These are phyloP conservation scores for Nepenthes mirabilis DNA, from an alignment of 148 eudicot species.

Conservation along the genomic window DNA sequence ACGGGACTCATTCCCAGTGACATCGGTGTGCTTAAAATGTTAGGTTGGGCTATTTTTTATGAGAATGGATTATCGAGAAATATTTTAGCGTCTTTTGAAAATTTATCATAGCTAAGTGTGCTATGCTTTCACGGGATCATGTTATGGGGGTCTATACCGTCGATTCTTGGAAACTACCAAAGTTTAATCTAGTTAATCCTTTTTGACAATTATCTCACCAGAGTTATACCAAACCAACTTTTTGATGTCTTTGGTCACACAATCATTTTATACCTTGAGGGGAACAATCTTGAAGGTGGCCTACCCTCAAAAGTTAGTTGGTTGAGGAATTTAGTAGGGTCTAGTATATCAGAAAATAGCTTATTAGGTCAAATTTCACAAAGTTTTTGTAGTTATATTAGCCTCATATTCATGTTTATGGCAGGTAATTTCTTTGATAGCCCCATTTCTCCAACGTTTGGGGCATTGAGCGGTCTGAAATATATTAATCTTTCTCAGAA, in stretches of 20 bases:
- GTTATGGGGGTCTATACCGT: conserved; percentile 18
- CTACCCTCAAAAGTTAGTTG: conserved; percentile 16
- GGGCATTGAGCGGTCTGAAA: conserved; percentile 8
- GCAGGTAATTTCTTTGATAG: conserved; percentile 15
- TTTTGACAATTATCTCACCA: conserved; percentile 12
- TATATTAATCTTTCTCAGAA: conserved; percentile 17
- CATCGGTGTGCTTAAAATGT: conserved; percentile 3
- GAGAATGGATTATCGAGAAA: conserved; percentile 9
- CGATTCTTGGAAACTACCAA: conserved; percentile 17
- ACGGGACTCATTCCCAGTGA: conserved; percentile 10
- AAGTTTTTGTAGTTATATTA: conserved; percentile 14
- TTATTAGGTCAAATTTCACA: conserved; percentile 20
- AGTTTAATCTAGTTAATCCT: conserved; percentile 10
- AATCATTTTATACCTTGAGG: not conserved
- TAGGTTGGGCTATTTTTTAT: not conserved
- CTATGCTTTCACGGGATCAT: conserved; percentile 9
- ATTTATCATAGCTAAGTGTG: conserved; percentile 10
- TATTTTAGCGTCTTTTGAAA: conserved; percentile 20
- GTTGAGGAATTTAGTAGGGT: conserved; percentile 9
- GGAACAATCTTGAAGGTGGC: conserved; percentile 15
- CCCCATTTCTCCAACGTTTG: conserved; percentile 12
- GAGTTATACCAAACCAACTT: conserved; percentile 14
- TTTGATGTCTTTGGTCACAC: conserved; percentile 11
- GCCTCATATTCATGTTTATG: conserved; percentile 10
- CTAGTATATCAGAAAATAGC: conserved; percentile 13